Conservation (phyloP, 331 rosid genomes). For the Quercus lobata region DNA sequence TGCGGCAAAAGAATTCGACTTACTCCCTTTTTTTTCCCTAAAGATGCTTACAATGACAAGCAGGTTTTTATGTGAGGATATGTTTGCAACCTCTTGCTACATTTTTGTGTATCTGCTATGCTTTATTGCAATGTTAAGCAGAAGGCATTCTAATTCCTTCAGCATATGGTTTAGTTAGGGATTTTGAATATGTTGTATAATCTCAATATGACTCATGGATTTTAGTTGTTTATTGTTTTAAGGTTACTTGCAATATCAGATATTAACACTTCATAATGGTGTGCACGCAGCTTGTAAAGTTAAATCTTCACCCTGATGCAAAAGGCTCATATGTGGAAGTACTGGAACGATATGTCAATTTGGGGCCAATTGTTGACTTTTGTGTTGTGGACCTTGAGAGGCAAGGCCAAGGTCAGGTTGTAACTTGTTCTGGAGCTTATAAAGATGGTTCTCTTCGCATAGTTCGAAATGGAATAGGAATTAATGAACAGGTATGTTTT, state of each 20-base stretch:
- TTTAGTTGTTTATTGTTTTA: neutral
- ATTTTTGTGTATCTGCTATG: neutral
- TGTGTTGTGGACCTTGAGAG: slow-evolving; percentile 99
- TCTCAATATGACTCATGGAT: neutral
- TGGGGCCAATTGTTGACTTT: slow-evolving; percentile 97
- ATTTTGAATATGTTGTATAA: too few relatives aligned
- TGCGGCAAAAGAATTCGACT: neutral
- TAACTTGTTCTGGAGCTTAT: slow-evolving; percentile 98
- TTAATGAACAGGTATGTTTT: slow-evolving; percentile 81
- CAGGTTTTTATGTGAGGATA: neutral
- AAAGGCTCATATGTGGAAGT: slow-evolving; percentile 96
- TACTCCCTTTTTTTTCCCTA: too few relatives aligned
- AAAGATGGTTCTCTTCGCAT: slow-evolving; percentile 99
- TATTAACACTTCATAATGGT: slow-evolving; percentile 34
- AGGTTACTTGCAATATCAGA: neutral
- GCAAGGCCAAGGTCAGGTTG: slow-evolving; percentile 99
- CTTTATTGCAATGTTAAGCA: neutral
- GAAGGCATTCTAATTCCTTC: neutral
- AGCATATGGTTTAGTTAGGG: neutral
- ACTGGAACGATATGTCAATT: slow-evolving; percentile 87
- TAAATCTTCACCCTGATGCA: slow-evolving; percentile 75
- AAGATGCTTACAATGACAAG: neutral
- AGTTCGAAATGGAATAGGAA: slow-evolving; percentile 91
- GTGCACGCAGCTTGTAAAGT: slow-evolving; percentile 77
- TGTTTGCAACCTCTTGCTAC: neutral